These are phyloP conservation scores for Salix suchowensis DNA, from an alignment of 345 rosid genomes.

Conservation along the genomic window DNA sequence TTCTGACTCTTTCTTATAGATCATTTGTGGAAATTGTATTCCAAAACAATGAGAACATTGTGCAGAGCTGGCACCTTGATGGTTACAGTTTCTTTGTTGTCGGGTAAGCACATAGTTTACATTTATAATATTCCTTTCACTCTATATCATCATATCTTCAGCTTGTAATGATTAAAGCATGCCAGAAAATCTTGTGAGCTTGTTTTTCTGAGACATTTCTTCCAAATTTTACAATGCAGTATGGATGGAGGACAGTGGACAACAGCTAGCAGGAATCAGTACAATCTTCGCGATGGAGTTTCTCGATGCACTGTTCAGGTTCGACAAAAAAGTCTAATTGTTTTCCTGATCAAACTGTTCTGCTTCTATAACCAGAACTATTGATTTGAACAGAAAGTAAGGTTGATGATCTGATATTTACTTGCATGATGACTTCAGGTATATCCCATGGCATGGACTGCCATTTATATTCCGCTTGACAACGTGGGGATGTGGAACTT, in stretches of 20 bases:
- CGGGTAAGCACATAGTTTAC: constrained; percentile 46
- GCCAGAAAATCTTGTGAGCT: background rate
- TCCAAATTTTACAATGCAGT: constrained; percentile 32
- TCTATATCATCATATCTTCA: background rate
- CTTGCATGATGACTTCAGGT: constrained; percentile 42
- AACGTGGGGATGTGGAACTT: constrained; percentile 98
- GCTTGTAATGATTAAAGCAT: background rate
- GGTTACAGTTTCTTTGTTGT: constrained; percentile 86
- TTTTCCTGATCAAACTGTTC: background rate
- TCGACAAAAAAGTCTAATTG: background rate
- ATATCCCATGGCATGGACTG: constrained; percentile 89
- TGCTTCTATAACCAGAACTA: background rate
- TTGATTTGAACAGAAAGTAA: background rate
- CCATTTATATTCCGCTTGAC: constrained; percentile 73
- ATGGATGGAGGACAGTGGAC: constrained; percentile 98
- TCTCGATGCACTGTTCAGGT: constrained; percentile 81
- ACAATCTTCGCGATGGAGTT: constrained; percentile 82
- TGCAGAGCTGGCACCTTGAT: constrained; percentile 83
- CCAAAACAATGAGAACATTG: constrained; percentile 68
- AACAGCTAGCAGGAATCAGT: constrained; percentile 49
- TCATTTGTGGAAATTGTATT: constrained; percentile 79
- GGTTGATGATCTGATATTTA: background rate
- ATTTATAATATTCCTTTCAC: background rate
- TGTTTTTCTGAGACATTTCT: background rate
- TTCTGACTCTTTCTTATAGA: constrained; percentile 63